Conservation (phyloP, 352 stramenopile genomes). For the Phytophthora sojae region DNA sequence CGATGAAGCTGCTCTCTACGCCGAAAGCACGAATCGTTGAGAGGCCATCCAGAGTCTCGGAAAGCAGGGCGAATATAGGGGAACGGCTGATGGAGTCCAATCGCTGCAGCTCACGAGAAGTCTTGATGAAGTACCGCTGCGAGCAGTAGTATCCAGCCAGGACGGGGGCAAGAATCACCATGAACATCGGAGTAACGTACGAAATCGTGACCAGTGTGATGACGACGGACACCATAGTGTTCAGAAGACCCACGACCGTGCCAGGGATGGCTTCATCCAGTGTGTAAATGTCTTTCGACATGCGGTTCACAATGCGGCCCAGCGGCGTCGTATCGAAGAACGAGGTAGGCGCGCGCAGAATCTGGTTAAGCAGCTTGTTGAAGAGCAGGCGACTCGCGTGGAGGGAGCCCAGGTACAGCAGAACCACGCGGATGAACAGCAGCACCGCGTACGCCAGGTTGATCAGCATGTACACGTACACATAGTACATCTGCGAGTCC, state of each 20-base stretch:
- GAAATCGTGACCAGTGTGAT: constrained; percentile 28
- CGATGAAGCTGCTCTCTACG: constrained; percentile 51
- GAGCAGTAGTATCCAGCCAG: constrained; percentile 31
- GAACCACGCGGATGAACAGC: constrained; percentile 67
- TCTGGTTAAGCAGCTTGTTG: constrained; percentile 57
- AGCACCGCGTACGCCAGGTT: constrained; percentile 63
- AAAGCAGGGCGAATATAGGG: constrained; percentile 95
- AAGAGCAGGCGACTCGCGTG: constrained; percentile 72
- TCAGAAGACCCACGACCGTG: constrained; percentile 22
- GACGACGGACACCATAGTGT: constrained; percentile 25
- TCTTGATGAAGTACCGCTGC: constrained; percentile 93
- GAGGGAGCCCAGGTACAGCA: constrained; percentile 71
- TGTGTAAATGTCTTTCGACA: constrained; percentile 70
- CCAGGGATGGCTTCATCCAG: constrained; percentile 57
- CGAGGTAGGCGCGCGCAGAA: constrained; percentile 52
- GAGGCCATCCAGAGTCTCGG: constrained; percentile 94
- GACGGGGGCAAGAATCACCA: constrained; percentile 48
- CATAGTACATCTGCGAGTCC: constrained; percentile 78
- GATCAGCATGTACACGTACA: constrained; percentile 87
- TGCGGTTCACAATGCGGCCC: constrained; percentile 72
- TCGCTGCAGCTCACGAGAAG: constrained; percentile 93
- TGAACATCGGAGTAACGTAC: constrained; percentile 46
- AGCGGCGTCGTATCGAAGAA: constrained; percentile 79
- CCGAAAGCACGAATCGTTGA: constrained; percentile 91
- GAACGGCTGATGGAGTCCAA: constrained; percentile 93